Base-by-base conservation (phyloP, 225 moss, liverwort and hornwort genomes). In the Pleurozium schreberi region DNA sequence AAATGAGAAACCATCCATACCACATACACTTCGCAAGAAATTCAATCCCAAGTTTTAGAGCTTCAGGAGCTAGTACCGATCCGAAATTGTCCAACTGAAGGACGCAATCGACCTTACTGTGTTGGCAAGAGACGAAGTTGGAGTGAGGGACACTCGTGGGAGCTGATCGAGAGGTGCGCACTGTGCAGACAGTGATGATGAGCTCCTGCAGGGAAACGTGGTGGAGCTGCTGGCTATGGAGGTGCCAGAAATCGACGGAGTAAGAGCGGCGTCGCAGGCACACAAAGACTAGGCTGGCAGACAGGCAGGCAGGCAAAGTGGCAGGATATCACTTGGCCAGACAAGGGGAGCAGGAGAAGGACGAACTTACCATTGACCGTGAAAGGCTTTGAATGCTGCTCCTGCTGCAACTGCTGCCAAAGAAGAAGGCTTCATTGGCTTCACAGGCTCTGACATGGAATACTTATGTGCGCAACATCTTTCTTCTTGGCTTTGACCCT, bases 141-240 rank as follows among this genome's bases (percentile, higher is more conserved):
- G 62, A 63, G 57, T 47, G 85, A 38, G 33, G 30, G 63, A 57
- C 60, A 83, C 87, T 52, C 74, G 74, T 59, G 59, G 49, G 69
- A 84, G 84, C 67, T 40, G 73, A 12, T 83, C 83, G 64, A 61
- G 83, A 67, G 53, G 45, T 40, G 38, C 34, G 77, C 27, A n/a
- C n/a, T n/a, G n/a, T n/a, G n/a, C n/a, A n/a, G n/a, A n/a, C n/a
- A 21, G 63, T 50, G 89, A 84, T 79, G 79, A 80, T 86, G 90
- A 89, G 68, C 70, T n/a, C 45, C 30, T 82, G 90, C 86, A 86
- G 71, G 33, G 36, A 88, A 88, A 82, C 89, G 75, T 89, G 89
- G 62, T 69, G 61, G 83, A 45, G 83, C 87, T 89, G 84, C 84
- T 92, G 87, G 87, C 90, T 75, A 89, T 75, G 89, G 89, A 75